Conservation (phyloP, 2,329 filamentous ascomycete genomes). For the Epichloe sp. region DNA sequence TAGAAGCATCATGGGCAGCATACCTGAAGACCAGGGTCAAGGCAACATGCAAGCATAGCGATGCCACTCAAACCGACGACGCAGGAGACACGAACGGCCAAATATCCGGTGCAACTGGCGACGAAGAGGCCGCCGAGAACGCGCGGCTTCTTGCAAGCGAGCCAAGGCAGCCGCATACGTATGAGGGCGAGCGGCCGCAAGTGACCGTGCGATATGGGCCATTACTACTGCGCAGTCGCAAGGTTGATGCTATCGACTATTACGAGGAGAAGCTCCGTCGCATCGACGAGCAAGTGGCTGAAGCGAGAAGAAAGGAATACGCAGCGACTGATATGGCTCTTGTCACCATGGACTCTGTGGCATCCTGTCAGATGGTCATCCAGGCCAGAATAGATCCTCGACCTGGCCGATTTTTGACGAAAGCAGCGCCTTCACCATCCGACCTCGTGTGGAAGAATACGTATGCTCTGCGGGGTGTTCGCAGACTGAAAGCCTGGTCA, state of each 20-base stretch:
- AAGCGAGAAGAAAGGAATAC: constrained; percentile 63
- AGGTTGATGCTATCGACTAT: constrained; percentile 85
- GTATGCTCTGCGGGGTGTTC: constrained; percentile 60
- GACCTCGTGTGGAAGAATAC: constrained; percentile 96
- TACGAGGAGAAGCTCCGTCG: constrained; percentile 75
- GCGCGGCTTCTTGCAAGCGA: constrained; percentile 44
- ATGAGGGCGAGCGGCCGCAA: constrained; percentile 46
- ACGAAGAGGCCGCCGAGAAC: constrained; percentile 39
- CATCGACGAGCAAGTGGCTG: constrained; percentile 61
- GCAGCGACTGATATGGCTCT: constrained; percentile 74
- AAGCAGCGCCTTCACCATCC: constrained; percentile 72
- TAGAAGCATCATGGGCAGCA: constrained; percentile 76
- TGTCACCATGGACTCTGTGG: constrained; percentile 93
- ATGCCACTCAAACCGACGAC: constrained; percentile 4
- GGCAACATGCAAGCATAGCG: constrained; percentile 5
- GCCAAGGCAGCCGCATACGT: constrained; percentile 15
- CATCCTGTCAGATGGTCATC: constrained; percentile 86
- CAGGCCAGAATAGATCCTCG: constrained; percentile 88
- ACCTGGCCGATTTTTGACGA: constrained; percentile 73
- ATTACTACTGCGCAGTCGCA: constrained; percentile 55
- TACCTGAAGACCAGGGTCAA: constrained; percentile 28
- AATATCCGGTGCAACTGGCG: constrained; percentile 17
- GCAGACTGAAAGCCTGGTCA: constrained; percentile 67
- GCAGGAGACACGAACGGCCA: constrained; percentile 12
- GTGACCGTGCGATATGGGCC: constrained; percentile 68